Conservation (phyloP, 768 basidiomycete species). For the Boletus sp. region DNA sequence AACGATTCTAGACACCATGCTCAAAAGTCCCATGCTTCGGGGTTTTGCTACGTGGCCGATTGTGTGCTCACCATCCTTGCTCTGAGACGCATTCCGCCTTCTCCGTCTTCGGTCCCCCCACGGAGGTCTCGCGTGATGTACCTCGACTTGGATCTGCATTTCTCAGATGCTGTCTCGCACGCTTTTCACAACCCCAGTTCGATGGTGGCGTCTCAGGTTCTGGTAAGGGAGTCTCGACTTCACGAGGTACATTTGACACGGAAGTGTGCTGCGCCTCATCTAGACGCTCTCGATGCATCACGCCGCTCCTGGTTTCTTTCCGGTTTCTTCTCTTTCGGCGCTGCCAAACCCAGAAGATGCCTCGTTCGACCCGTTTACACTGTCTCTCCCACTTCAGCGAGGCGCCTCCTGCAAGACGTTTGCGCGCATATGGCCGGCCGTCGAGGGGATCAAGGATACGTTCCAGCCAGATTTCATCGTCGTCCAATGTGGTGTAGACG, state of each 20-base stretch:
- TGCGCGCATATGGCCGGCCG: slow-evolving; percentile 55
- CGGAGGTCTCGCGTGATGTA: slow-evolving; percentile 74
- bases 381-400: slow-evolving; percentile 76
- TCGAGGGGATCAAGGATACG: slow-evolving; percentile 57
- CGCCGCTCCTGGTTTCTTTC: slow-evolving; percentile 81
- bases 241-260: neutral
- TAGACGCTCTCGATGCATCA: slow-evolving; percentile 87
- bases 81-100: slow-evolving; percentile 46
- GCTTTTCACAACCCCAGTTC: slow-evolving; percentile 56
- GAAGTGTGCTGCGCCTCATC: neutral
- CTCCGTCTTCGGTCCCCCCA: slow-evolving; percentile 12
- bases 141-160: slow-evolving; percentile 90
- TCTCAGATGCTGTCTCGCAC: slow-evolving; percentile 83
- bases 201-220: slow-evolving; percentile 40
- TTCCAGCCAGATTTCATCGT: slow-evolving; percentile 79
- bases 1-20: slow-evolving; percentile 69
- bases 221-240: slow-evolving; percentile 36
- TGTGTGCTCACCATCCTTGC: slow-evolving; percentile 77
- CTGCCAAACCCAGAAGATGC: slow-evolving; percentile 41
- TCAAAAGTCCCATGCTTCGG: slow-evolving; percentile 71
- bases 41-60: slow-evolving; percentile 95
- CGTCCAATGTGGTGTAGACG: slow-evolving; percentile 86
- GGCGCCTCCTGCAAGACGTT: slow-evolving; percentile 71
- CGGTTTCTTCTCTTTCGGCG: slow-evolving; percentile 50
- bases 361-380: slow-evolving; percentile 55